Conservation (phyloP, 345 rosid genomes). For the Reutealis trisperma region DNA sequence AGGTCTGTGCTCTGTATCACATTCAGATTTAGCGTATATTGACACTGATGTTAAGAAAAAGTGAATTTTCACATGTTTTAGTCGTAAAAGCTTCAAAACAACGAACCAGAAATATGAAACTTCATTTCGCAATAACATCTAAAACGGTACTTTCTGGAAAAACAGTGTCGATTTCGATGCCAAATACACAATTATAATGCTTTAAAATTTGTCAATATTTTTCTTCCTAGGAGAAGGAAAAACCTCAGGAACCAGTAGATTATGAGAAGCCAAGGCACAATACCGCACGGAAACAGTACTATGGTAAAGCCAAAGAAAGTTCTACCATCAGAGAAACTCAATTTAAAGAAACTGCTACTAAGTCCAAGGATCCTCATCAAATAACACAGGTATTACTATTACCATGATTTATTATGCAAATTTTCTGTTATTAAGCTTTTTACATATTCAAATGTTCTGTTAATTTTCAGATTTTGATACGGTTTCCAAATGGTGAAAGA, state of each 20-base stretch:
- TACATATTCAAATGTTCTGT: neutral
- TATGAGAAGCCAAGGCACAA: constrained; percentile 20
- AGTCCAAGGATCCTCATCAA: constrained; percentile 38
- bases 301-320: constrained; percentile 27
- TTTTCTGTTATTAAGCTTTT: neutral
- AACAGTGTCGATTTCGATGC: too few species aligned
- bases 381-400: constrained; percentile 39
- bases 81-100: too few species aligned
- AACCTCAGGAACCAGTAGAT: constrained; percentile 22
- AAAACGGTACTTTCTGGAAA: too few species aligned
- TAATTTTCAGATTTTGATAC: constrained; percentile 51
- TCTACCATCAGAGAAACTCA: constrained; percentile 22
- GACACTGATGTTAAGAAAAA: too few species aligned
- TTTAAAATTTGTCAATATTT: neutral
- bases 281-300: constrained; percentile 21
- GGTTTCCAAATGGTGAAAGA: constrained; percentile 64
- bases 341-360: constrained; percentile 14
- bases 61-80: too few species aligned
- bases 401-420: neutral
- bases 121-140: too few species aligned
- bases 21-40: neutral
- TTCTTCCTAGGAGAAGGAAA: constrained; percentile 48
- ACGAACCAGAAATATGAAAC: too few species aligned
- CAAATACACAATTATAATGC: too few species aligned
- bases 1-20: constrained; percentile 31